Base-by-base conservation (phyloP, 1,284 basidiomycete genomes). In the Bondarzewia mesenterica region DNA sequence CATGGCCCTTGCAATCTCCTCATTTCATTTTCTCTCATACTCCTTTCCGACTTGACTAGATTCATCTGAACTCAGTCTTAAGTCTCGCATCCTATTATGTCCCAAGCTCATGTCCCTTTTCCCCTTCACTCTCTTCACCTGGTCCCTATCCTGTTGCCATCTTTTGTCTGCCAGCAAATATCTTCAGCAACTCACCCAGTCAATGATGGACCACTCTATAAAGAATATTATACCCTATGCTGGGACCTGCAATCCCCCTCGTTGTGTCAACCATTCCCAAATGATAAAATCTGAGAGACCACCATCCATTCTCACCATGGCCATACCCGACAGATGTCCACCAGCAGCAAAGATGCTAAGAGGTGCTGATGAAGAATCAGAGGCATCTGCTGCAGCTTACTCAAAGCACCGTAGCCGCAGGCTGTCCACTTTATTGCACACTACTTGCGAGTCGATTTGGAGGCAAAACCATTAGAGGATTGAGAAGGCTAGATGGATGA, bases 401-500 rank as follows among this genome's bases (percentile, higher is more conserved):
- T 63, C 66, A 3, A 66, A 66, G 50, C 82, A 78, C 51, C 78
- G 85, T 20, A 83, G 83, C 10, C 78, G 85, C 49, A 86, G 83
- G 58, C 82, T 83, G 0, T 79, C 78, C 4, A 71, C 76, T 10
- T 62, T 84, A 43, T 84, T 84, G 12, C 82, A 84, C 52, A 74
- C 78, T 5, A 84, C 83, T 26, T 74, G 86, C 47, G 85, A 88
- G 63, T 77, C 83, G 2, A 81, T 84, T 64, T 80, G 87, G 50
- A 85, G 88, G 60, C 75, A 87, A 40, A 89, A 89, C 62, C 87
- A 90, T 58, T 87, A 84, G 8, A 80, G 88, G 49, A 90, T 90
- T 61, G 87, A 90, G 66, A 88, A 89, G 58, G 82, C 86, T 0
- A 70, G 88, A 15, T 72, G 87, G 29, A 89, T 85, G 2, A 89